Conservation (phyloP, 192 early-diverging fungal species). For the Coemansia asiatica region DNA sequence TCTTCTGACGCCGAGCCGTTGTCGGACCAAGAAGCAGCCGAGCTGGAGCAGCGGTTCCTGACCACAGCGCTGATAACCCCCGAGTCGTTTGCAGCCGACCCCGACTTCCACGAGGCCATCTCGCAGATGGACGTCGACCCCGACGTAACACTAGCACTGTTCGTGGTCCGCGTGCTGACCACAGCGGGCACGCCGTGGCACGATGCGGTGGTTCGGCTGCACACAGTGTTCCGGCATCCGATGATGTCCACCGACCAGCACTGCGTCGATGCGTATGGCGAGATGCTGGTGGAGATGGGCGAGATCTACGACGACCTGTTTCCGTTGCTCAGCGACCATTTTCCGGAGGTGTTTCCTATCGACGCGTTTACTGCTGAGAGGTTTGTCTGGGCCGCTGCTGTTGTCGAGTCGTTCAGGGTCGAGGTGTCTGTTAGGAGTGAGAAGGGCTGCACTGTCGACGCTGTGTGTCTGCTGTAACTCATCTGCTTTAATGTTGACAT, state of each 20-base stretch:
- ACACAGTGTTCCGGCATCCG: slow-evolving; percentile 24
- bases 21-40: neutral
- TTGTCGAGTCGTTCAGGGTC: slow-evolving; percentile 33
- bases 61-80: slow-evolving; percentile 20
- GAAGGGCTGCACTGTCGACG: slow-evolving; percentile 19
- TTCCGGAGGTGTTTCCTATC: slow-evolving; percentile 28
- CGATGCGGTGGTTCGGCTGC: slow-evolving; percentile 16
- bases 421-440: slow-evolving; percentile 9
- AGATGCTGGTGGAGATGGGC: slow-evolving; percentile 35
- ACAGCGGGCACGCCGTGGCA: slow-evolving; percentile 24
- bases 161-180: slow-evolving; percentile 22
- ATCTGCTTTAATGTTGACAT: no score
- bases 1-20: neutral
- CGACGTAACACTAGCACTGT: slow-evolving; percentile 29
- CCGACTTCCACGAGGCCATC: slow-evolving; percentile 21
- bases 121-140: slow-evolving; percentile 32
- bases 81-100: slow-evolving; percentile 27
- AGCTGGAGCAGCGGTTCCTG: slow-evolving; percentile 13
- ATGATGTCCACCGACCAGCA: slow-evolving; percentile 12
- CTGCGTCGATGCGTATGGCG: slow-evolving; percentile 11
- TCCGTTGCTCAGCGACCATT: slow-evolving; percentile 41
- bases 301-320: slow-evolving; percentile 43
- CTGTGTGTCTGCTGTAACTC: slow-evolving; percentile 22
- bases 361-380: slow-evolving; percentile 25
- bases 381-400: slow-evolving; percentile 51